Base-by-base conservation (phyloP, 1,139 yeast genomes). In the Yamadazyma conglobata region DNA sequence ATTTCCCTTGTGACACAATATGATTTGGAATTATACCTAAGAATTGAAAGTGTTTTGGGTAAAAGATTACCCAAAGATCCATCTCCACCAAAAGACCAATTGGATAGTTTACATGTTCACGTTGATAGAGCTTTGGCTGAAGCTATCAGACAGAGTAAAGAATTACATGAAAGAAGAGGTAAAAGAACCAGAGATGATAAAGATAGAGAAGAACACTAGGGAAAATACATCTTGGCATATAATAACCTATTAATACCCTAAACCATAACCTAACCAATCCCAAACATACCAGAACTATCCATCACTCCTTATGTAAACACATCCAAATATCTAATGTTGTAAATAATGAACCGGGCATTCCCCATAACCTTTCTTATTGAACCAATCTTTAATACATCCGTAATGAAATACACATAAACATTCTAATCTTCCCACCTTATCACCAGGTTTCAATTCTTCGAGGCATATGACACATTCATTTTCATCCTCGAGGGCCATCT, bases 331-430 rank as follows among this genome's bases (percentile, higher is more conserved):
- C 28, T 37, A 59, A 34, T 56, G 55, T 43, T 64, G 70, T 27
- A 64, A 43, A 37, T 60, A 64, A 54, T 86, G 95, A 14, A 86
- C 87, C 0, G 95, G 95, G 55, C 95, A 86, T 42, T 81, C 86
- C 6, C 93, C 87, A 13, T 73, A 80, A 0, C 95, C 93, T 54
- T 84, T 87, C 58, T 81, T 77, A 40, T 77, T 72, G 50, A 89
- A 86, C 98, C 98, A 91, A 42, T 78, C 81, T 54, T 82, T 77
- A 44, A 91, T 91, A 56, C 98, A 91, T 42, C 72, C 65, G 52
- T 88, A 87, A 53, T 93, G 99, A 54, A 86, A 93, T 26, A 89
- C 85, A 53, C 99, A 93, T 15, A 93, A 68, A 54, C 98, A 93
- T 54, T 91, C 98, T 34, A 93, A 61, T 22, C 99, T 64, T 0